These are phyloP conservation scores for Yamadazyma triangularis DNA, from an alignment of 1,139 yeast genomes.

Conservation along the genomic window DNA sequence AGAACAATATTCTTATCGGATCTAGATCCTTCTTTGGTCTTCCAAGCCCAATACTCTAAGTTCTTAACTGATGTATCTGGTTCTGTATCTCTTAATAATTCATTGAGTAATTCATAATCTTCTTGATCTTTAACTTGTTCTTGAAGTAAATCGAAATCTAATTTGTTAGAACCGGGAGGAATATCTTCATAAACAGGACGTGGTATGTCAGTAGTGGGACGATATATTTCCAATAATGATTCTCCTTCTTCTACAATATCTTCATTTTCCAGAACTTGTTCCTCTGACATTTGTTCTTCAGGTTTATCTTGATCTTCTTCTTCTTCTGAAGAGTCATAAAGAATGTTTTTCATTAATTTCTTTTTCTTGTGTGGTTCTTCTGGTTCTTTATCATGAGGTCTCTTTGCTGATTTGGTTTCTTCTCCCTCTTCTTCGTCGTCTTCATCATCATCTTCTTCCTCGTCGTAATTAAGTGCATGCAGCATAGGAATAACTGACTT, in stretches of 20 bases:
- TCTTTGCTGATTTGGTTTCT: constrained; percentile 24
- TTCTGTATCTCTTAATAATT: constrained; percentile 29
- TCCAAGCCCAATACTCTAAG: constrained; percentile 69
- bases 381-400: constrained; percentile 28
- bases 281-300: constrained; percentile 11
- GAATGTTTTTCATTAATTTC: constrained; percentile 19
- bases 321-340: constrained; percentile 33
- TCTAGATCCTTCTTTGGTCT: constrained; percentile 32
- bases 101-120: constrained; percentile 54
- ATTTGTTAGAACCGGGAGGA: constrained; percentile 11
- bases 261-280: constrained; percentile 12
- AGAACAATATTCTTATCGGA: constrained; percentile 21
- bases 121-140: constrained; percentile 65
- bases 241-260: constrained; percentile 8
- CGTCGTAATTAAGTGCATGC: constrained; percentile 56
- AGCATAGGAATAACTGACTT: constrained; percentile 57
- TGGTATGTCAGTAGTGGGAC: constrained; percentile 44
- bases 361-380: constrained; percentile 18
- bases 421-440: constrained; percentile 11
- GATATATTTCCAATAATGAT: constrained; percentile 32
- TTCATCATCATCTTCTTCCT: constrained; percentile 42
- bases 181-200: constrained; percentile 48
- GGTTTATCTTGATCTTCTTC: constrained; percentile 12
- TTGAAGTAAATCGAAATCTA: constrained; percentile 49
- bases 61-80: constrained; percentile 29